Percentiles rank a stretch among this genome's conserved stretches.
Evolutionary conservation across 371 early-diverging fungal species (phyloP).

Genomic region (Rhizopus delemar): DNA sequence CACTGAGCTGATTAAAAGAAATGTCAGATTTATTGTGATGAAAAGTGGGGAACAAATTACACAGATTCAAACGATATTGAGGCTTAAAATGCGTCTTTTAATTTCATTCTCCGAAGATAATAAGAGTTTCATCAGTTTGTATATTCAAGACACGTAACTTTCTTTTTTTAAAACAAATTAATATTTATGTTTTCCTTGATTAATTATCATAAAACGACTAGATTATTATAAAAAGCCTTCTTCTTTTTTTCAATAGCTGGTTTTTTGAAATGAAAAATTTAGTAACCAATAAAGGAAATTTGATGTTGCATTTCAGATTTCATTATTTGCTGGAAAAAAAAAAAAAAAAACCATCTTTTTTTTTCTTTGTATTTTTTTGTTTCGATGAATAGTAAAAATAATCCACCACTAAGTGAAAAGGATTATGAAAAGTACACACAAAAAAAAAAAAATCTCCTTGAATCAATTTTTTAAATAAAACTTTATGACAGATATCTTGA

Average conservation of each 20-base stretch:
- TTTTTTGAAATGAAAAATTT: neutral
- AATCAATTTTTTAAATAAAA: neutral
- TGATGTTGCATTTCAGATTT: slow-evolving; percentile 3
- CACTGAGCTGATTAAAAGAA: no score
- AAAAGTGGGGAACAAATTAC: no score
- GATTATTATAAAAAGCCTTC: neutral
- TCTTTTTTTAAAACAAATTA: no score
- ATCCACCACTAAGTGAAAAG: neutral
- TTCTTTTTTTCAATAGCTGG: neutral
- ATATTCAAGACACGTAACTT: no score
- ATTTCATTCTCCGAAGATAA: no score
- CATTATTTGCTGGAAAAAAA: slow-evolving; percentile 2
- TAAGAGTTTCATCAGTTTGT: no score
- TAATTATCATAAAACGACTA: no score
- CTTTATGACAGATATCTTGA: slow-evolving; percentile 12
- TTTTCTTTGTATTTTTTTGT: neutral
- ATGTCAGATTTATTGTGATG: no score
- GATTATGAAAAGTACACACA: neutral
- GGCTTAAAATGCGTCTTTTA: no score
- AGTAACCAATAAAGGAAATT: neutral
- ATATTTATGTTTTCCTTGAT: no score
- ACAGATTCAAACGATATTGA: no score
- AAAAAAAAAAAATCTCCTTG: neutral
- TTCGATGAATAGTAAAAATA: neutral
- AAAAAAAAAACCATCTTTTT: neutral